phyloP scores from a whole-genome alignment of 1,139 yeast genomes.

The Candida smagusa region DNA sequence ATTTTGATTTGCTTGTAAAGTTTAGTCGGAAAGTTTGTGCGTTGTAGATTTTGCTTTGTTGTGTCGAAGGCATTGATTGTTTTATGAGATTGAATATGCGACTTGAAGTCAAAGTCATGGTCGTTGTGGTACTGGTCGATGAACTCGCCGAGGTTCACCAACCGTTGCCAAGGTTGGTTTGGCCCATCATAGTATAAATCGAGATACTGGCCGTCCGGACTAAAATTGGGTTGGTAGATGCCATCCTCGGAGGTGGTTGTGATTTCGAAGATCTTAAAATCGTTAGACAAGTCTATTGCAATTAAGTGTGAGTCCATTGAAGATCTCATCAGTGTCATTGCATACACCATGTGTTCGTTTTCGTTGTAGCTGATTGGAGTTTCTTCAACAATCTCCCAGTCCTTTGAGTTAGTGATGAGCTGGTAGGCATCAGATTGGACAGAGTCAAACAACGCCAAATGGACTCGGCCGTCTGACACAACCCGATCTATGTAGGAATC shows the following conservation, averaged over 20 bases:
- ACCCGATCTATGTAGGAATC: constrained; percentile 73
- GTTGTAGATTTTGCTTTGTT: constrained; percentile 19
- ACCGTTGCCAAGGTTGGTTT: constrained; percentile 57
- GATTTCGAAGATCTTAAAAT: constrained; percentile 13
- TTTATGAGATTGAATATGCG: constrained; percentile 25
- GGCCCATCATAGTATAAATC: constrained; percentile 63
- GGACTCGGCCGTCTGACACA: constrained; percentile 62
- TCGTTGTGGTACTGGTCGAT: constrained; percentile 16
- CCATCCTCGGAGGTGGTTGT: constrained; percentile 27
- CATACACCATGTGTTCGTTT: constrained; percentile 54
- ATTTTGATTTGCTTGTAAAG: constrained; percentile 47
- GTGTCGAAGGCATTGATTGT: constrained; percentile 28
- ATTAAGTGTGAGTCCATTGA: constrained; percentile 53
- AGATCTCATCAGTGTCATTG: constrained; percentile 56
- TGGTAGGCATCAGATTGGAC: constrained; percentile 43
- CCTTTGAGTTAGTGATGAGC: constrained; percentile 47
- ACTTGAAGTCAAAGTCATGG: constrained; percentile 7
- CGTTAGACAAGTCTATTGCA: constrained; percentile 21
- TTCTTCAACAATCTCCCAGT: constrained; percentile 66
- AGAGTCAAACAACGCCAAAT: constrained; percentile 63
- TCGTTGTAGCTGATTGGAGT: constrained; percentile 56
- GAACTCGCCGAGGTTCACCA: constrained; percentile 43
- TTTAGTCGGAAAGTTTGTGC: constrained; percentile 56
- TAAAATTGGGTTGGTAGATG: constrained; percentile 37
- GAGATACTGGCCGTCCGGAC: constrained; percentile 55